Conservation (phyloP, 2,329 filamentous ascomycete species). For the Trichoderma koningii region DNA sequence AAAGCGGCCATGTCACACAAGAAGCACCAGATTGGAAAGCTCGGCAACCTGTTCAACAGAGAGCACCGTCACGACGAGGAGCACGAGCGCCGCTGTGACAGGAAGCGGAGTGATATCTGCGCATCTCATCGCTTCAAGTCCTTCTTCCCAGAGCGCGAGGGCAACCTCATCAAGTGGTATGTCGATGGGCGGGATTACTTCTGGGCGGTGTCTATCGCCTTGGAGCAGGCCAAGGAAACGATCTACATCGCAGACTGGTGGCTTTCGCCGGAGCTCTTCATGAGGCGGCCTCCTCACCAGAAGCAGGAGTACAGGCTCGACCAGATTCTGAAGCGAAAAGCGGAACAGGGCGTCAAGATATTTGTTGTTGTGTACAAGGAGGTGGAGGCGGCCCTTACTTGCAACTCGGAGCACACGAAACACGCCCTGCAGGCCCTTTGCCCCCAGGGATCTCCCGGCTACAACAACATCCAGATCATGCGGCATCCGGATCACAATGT, state of each 20-base stretch:
- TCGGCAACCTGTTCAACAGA: conserved; percentile 72
- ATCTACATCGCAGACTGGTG: conserved; percentile 99
- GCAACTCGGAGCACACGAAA: conserved; percentile 92
- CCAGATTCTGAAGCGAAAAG: conserved; percentile 80
- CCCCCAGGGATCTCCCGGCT: conserved; percentile 75
- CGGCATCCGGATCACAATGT: conserved; percentile 95
- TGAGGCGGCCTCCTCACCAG: conserved; percentile 78
- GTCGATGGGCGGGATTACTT: conserved; percentile 95
- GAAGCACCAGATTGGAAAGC: conserved; percentile 64
- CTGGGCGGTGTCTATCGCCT: conserved; percentile 84
- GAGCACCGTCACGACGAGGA: conserved; percentile 93
- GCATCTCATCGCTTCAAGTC: conserved; percentile 83
- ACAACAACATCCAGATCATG: conserved; percentile 87
- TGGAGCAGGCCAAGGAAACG: conserved; percentile 87
- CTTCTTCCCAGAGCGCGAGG: conserved; percentile 83
- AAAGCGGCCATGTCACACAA: conserved; percentile 61
- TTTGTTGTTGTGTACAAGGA: conserved; percentile 93
- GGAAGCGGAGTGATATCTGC: conserved; percentile 71
- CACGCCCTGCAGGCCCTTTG: conserved; percentile 78
- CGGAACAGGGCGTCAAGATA: conserved; percentile 92
- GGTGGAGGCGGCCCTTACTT: conserved; percentile 77
- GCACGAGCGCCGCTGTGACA: conserved; percentile 82
- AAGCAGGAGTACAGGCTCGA: conserved; percentile 89
- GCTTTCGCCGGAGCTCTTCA: conserved; percentile 84
- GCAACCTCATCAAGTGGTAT: conserved; percentile 94